These are phyloP conservation scores for Monosporascus sp. DNA, from an alignment of 2,329 filamentous ascomycete genomes.

Conservation along the genomic window DNA sequence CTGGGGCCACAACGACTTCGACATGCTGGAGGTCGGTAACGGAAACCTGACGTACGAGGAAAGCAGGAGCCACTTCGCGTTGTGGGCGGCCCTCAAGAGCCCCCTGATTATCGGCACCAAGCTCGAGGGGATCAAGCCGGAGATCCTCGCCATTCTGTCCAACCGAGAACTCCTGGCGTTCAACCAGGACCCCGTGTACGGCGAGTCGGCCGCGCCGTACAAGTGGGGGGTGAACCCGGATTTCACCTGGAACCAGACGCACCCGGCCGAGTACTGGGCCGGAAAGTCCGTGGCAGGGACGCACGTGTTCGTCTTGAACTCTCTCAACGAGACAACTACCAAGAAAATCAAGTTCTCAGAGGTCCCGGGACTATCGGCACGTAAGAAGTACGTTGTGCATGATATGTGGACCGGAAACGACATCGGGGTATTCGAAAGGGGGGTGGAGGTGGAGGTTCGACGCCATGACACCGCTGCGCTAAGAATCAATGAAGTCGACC, in stretches of 20 bases:
- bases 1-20: slow-evolving; percentile 44
- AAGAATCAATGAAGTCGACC: too few species aligned
- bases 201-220: slow-evolving; percentile 37
- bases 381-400: slow-evolving; percentile 30
- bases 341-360: slow-evolving; percentile 36
- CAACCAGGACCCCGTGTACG: slow-evolving; percentile 40
- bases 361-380: slow-evolving; percentile 32
- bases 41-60: slow-evolving; percentile 38
- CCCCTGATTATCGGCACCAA: slow-evolving; percentile 44
- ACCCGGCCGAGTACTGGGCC: slow-evolving; percentile 45
- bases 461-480: too few species aligned
- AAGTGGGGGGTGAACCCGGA: slow-evolving; percentile 44
- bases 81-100: slow-evolving; percentile 46
- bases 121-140: slow-evolving; percentile 29
- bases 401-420: slow-evolving; percentile 41
- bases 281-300: slow-evolving; percentile 36
- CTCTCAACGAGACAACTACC: slow-evolving; percentile 21
- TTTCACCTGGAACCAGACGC: slow-evolving; percentile 41
- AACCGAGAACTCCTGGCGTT: slow-evolving; percentile 35
- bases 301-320: slow-evolving; percentile 45
- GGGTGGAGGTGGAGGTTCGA: too few species aligned
- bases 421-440: slow-evolving; percentile 20
- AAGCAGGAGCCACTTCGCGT: slow-evolving; percentile 42
- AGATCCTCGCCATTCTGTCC: slow-evolving; percentile 34
- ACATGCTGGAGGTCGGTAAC: slow-evolving; percentile 48